Evolutionary conservation across 179 eudicot genomes (phyloP).

Genomic region (Camellia oleifera): DNA sequence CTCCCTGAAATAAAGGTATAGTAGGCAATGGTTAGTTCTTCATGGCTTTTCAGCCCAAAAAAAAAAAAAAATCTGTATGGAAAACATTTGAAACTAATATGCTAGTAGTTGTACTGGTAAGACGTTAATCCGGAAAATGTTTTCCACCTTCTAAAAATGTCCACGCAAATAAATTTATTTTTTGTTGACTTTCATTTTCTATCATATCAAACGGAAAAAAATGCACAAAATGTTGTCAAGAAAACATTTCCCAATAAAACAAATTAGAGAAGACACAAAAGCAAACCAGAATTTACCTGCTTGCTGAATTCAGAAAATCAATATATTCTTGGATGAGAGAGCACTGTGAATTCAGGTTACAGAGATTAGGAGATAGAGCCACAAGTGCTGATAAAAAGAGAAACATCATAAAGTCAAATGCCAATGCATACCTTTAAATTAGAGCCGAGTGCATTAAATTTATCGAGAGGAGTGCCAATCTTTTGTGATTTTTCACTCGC

Average conservation of each 20-base stretch:
- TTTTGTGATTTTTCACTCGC: slow-evolving; percentile 38
- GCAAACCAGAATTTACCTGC: slow-evolving; percentile 43
- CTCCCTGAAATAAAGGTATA: slow-evolving; percentile 42
- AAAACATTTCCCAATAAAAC: no score
- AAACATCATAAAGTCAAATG: background rate
- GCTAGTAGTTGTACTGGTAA: no score
- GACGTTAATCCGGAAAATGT: no score
- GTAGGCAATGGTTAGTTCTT: background rate
- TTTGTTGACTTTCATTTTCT: no score
- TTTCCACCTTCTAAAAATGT: no score
- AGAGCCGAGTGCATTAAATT: slow-evolving; percentile 56
- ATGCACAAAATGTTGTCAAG: no score
- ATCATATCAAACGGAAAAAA: no score
- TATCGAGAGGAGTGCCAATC: slow-evolving; percentile 63
- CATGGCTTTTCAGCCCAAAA: background rate
- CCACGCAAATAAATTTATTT: no score
- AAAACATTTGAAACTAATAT: no score
- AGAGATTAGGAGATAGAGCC: background rate
- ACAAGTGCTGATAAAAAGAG: background rate
- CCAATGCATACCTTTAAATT: slow-evolving; percentile 57
- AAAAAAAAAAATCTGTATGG: background rate
- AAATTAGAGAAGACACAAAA: background rate
- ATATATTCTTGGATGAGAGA: slow-evolving; percentile 69
- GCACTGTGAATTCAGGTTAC: slow-evolving; percentile 37
- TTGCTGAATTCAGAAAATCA: slow-evolving; percentile 74